Base-by-base conservation (phyloP, 2,329 filamentous ascomycete species). In the Leptoxyphium fumago region DNA sequence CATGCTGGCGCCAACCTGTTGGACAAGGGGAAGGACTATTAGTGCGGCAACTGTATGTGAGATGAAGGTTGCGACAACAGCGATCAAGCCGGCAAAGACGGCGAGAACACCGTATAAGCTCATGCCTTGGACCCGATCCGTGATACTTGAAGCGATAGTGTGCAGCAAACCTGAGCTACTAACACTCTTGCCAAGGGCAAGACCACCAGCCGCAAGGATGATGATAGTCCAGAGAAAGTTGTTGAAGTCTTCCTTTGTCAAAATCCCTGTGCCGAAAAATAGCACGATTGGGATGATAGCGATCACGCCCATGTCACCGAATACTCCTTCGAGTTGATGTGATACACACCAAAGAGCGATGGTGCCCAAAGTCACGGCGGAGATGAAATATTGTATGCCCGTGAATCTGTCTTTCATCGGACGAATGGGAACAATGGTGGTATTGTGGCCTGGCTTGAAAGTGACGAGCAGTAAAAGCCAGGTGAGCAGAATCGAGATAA, bases 171-270 rank as follows among this genome's bases (percentile, higher is more conserved):
- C 91, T 0, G 89, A 96, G 0, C 85, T 91, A 50, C 87, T 89
- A 46, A 98, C 91, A 0, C 89, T 84, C 62, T 94, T 95, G 45
- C 91, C 91, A 0, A 98, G 77, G 1, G 87, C 87, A 29, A 98
- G 69, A 7, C 91, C 91, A 40, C 91, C 91, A 0, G 91, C 89
- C 0, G 91, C 91, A 15, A 98, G 80, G 57, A 98, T 96, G 64
- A 98, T 95, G 64, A 98, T 98, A 15, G 93, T 98, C 91, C 91
- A 98, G 34, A 95, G 82, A 64, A 98, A 98, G 64, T 98, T 98
- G 71, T 98, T 98, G 62, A 98, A 98, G 66, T 98, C 91, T 65
- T 96, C 91, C 66, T 96, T 98, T 41, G 88, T 96, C 29, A 98
- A 72, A 52, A 96, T 89, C 10, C 91, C 91, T 2, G 87, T 88